Conservation (phyloP, 768 basidiomycete genomes). For the Udeniomyces megalosporus region DNA sequence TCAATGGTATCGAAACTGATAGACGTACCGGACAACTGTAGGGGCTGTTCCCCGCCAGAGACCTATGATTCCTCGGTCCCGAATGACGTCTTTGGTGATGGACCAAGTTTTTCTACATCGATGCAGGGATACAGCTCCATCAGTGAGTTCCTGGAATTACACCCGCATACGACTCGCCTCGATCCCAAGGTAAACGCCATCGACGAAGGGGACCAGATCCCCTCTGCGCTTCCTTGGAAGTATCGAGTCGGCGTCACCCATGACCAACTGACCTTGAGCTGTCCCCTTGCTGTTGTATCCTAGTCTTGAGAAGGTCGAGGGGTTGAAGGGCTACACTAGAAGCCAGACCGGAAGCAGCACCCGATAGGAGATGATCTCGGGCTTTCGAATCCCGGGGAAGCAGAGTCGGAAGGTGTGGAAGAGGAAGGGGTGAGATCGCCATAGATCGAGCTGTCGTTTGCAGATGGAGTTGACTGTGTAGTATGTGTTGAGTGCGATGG, state of each 20-base stretch:
- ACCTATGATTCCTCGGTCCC: conserved; percentile 47
- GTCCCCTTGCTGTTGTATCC: conserved; percentile 14
- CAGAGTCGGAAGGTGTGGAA: no score
- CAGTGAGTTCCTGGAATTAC: no score
- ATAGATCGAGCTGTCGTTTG: no score
- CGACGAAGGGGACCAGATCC: background rate
- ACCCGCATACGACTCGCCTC: no score
- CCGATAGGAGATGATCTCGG: conserved; percentile 13
- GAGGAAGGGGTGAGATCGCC: no score
- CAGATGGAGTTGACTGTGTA: no score
- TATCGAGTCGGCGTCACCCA: background rate
- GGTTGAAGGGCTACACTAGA: conserved; percentile 10
- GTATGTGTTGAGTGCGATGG: no score
- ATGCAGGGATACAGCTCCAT: no score
- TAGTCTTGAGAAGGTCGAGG: conserved; percentile 15
- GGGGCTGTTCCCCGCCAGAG: conserved; percentile 81
- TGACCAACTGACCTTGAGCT: conserved; percentile 7
- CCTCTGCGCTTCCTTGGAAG: background rate
- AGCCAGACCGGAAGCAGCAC: conserved; percentile 13
- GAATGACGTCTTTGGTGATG: conserved; percentile 36
- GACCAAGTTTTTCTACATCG: conserved; percentile 17
- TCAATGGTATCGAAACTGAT: background rate
- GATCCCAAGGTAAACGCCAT: no score
- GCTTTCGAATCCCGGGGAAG: conserved; percentile 2
- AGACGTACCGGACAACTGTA: conserved; percentile 47